Conservation (phyloP, 257 asterid species). For the Capsicum chinense region DNA sequence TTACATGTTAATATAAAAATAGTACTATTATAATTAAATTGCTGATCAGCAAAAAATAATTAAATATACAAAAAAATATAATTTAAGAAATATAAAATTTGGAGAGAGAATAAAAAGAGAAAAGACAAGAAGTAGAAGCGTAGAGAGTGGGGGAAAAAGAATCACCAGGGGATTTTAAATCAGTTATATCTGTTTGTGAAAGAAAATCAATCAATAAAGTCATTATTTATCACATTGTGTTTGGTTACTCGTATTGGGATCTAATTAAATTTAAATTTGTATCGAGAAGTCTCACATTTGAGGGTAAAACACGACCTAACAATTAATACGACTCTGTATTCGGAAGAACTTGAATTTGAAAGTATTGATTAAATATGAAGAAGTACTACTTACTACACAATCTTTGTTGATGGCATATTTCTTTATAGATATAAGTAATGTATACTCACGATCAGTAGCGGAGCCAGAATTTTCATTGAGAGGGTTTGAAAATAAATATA, state of each 20-base stretch:
- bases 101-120: slow-evolving; percentile 24
- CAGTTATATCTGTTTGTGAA: slow-evolving; percentile 80
- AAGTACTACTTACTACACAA: too few species aligned
- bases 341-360: too few species aligned
- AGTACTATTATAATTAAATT: slow-evolving; percentile 22
- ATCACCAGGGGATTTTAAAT: slow-evolving; percentile 56
- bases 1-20: slow-evolving; percentile 36
- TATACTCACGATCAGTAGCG: too few species aligned
- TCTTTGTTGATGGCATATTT: background rate
- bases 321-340: too few species aligned
- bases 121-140: slow-evolving; percentile 42
- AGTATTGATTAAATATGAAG: too few species aligned
- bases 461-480: too few species aligned
- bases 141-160: slow-evolving; percentile 82
- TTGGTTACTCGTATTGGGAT: too few species aligned
- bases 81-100: background rate
- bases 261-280: too few species aligned
- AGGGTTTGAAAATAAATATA: too few species aligned
- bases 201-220: slow-evolving; percentile 59
- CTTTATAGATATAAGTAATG: background rate
- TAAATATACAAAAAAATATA: too few species aligned
- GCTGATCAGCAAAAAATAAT: slow-evolving; percentile 10
- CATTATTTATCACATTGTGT: slow-evolving; percentile 38
- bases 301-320: too few species aligned
- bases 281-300: too few species aligned